Percentiles rank a stretch among this genome's conserved stretches.
phyloP scores from a whole-genome alignment of 1,284 basidiomycete species.

The Ceratobasidium sp. region DNA sequence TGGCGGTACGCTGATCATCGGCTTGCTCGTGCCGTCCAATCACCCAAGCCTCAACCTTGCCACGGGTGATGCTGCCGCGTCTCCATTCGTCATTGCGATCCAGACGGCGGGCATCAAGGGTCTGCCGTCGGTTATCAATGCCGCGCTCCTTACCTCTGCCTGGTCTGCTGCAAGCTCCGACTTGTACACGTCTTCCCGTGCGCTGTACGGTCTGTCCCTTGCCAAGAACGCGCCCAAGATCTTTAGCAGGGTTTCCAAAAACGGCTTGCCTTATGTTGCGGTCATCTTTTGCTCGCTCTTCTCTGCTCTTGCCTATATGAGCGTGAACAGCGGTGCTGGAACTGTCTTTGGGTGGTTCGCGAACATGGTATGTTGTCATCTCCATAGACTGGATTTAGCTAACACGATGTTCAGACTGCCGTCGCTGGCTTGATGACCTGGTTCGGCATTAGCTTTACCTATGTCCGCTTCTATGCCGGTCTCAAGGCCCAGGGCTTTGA shows the following conservation, averaged over 20 bases:
- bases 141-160: conserved; percentile 84
- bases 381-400: conserved; percentile 46
- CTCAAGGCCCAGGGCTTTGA: conserved; percentile 80
- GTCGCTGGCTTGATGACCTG: conserved; percentile 80
- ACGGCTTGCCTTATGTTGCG: conserved; percentile 81
- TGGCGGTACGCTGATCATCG: conserved; percentile 54
- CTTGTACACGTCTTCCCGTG: conserved; percentile 83
- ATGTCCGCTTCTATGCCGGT: conserved; percentile 83
- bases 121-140: conserved; percentile 85
- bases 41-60: conserved; percentile 68
- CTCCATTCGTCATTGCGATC: conserved; percentile 85
- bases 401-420: conserved; percentile 49
- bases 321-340: conserved; percentile 69
- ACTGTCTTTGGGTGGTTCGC: conserved; percentile 82
- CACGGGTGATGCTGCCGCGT: conserved; percentile 73
- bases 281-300: conserved; percentile 78
- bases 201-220: conserved; percentile 82
- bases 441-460: conserved; percentile 85
- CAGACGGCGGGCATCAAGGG: conserved; percentile 78
- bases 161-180: conserved; percentile 89
- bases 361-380: conserved; percentile 63
- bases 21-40: conserved; percentile 80
- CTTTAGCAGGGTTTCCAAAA: conserved; percentile 74
- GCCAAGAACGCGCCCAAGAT: conserved; percentile 81
- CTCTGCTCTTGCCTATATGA: conserved; percentile 77